Base-by-base conservation (phyloP, 306 rosid species). In the Prunus armeniaca region DNA sequence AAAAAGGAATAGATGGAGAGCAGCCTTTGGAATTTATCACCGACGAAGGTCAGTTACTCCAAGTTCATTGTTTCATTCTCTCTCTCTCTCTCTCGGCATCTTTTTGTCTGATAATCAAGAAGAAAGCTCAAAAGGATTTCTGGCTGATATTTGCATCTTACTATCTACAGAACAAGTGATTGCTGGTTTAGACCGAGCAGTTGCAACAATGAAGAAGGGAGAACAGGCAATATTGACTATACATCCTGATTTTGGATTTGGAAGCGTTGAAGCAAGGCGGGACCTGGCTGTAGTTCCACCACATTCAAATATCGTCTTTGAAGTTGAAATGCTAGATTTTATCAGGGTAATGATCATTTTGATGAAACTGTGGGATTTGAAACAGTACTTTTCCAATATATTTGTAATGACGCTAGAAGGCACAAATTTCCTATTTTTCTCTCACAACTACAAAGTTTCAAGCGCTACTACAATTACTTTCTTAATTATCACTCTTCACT, bases 231-330 rank as follows among this genome's bases (percentile, higher is more conserved):
- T 82, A 27, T 22, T 91, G 78, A 83, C 71, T 20, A 83, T 91
- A 86, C 90, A 91, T 67, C 87, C 90, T 82, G 89, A 91, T 65
- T 86, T 80, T 84, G 92, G 89, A 75, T 89, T 86, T 83, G 90
- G 93, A 86, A 74, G 79, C 70, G 75, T 75, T 68, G 96, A 89
- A 84, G 84, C 67, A 30, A 87, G 75, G 67, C 70, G 62, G 67
- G 92, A 89, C 77, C 74, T 81, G 50, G 83, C 85, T 69, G 69
- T 70, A 5, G 83, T 89, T 73, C 92, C 88, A 34, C 87, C 89
- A 17, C 69, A 76, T 71, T 87, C 90, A 14, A 80, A 38, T 73
- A 73, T 91, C 58, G 34, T 83, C 56, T 89, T 86, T 86, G 93
- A 89, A 74, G 80, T 89, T 60, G 89, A 86, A 80, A 79, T 89